Base-by-base conservation (phyloP, 2,329 filamentous ascomycete species). In the Arthrinium phaeospermum region DNA sequence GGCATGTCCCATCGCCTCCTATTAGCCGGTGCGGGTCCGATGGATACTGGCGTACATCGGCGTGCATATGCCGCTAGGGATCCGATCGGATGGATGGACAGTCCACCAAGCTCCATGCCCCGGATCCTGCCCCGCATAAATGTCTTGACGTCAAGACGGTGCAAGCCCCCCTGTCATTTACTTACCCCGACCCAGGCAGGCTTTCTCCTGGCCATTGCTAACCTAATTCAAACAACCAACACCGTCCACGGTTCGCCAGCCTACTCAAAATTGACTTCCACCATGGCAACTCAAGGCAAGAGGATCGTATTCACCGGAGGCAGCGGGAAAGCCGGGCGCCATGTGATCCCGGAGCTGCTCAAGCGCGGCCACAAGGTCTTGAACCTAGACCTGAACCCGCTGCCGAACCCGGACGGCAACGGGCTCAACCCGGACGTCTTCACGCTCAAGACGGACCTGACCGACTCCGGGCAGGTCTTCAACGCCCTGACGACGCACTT, bases 401-500 rank as follows among this genome's bases (percentile, higher is more conserved):
- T 81, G 16, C 76, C 77, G 45, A 75, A 69, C 51, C 51, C 73
- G 14, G 72, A 73, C 46, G 71, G 74, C 41, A 57, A 70, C 8
- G 73, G 72, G 10, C 49, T 74, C 47, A 73, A 74, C 51, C 73
- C 72, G 10, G 75, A 75, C 71, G 80, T 82, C 27, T 79, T 79
- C 69, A 83, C 81, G 1, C 74, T 83, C 22, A 81, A 80, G 67
- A 78, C 77, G 41, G 80, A 83, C 70, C 77, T 82, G 24, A 82
- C 79, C 16, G 78, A 83, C 49, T 78, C 79, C 0, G 82, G 82
- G 2, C 81, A 83, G 72, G 81, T 82, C 49, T 83, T 81, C 76
- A 83, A 81, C 74, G 82, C 79, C 13, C 69, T 83, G 47, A 78
- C 78, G 22, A 77, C 86, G 0, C 88, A 91, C 75, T 91, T 90